Conservation (phyloP, 2,329 filamentous ascomycete genomes). For the Grosmannia huntii region DNA sequence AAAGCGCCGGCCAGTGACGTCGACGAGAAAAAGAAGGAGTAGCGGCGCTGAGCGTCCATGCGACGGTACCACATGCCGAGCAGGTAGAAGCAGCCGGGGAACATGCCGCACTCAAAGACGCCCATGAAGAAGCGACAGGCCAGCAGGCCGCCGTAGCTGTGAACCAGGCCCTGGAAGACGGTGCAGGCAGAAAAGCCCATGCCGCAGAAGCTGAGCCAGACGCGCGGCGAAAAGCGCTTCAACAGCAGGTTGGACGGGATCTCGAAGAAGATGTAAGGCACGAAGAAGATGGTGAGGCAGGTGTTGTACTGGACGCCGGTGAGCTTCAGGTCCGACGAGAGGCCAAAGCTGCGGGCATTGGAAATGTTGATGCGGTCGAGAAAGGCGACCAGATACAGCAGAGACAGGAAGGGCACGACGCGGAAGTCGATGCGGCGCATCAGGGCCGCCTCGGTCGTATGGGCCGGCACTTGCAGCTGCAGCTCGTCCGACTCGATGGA, state of each 20-base stretch:
- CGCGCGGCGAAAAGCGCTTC: conserved; percentile 51
- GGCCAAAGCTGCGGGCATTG: conserved; percentile 56
- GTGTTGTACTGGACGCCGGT: conserved; percentile 50
- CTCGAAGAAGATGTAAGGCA: conserved; percentile 61
- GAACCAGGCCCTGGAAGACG: conserved; percentile 20
- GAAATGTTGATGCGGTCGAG: conserved; percentile 67
- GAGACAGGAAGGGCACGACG: conserved; percentile 58
- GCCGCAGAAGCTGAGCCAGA: conserved; percentile 67
- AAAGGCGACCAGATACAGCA: conserved; percentile 61
- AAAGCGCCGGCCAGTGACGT: conserved; percentile 74
- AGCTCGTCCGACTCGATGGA: conserved; percentile 11
- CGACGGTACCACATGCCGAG: conserved; percentile 86
- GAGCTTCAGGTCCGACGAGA: conserved; percentile 50
- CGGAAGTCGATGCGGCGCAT: conserved; percentile 58
- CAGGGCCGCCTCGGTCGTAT: conserved; percentile 51
- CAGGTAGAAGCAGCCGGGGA: conserved; percentile 61
- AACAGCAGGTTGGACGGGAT: conserved; percentile 63
- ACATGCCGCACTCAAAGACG: conserved; percentile 50
- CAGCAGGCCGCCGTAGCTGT: conserved; percentile 21
- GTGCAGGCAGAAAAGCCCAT: conserved; percentile 49
- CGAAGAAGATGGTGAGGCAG: conserved; percentile 65
- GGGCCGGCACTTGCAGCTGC: conserved; percentile 30
- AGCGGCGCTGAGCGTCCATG: conserved; percentile 78
- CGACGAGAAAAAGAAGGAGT: conserved; percentile 84
- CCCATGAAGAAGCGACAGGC: conserved; percentile 25